Evolutionary conservation across 768 basidiomycete species (phyloP).

Genomic region (Kondoa malvinella): DNA sequence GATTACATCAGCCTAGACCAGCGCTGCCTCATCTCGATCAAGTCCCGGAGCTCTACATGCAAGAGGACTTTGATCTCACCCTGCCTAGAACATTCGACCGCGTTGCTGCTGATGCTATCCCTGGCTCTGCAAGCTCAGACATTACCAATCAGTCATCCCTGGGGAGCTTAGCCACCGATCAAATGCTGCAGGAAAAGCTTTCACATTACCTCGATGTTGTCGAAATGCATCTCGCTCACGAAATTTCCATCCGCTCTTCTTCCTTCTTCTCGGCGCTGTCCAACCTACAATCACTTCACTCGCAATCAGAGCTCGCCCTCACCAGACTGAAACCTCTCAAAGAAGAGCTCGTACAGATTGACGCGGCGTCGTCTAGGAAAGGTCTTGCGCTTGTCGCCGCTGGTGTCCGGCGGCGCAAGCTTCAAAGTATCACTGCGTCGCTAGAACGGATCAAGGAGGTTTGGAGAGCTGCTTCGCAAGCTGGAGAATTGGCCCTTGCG

Average conservation of each 20-base stretch:
- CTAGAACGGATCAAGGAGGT: constrained; percentile 47
- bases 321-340: constrained; percentile 57
- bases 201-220: constrained; percentile 83
- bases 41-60: constrained; percentile 70
- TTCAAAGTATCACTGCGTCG: constrained; percentile 37
- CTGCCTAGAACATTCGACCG: constrained; percentile 58
- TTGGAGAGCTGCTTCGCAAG: constrained; percentile 47
- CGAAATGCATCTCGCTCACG: constrained; percentile 82
- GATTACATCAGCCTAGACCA: too few species aligned
- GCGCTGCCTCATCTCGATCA: constrained; percentile 53
- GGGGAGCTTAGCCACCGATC: constrained; percentile 31
- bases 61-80: constrained; percentile 56
- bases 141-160: not conserved
- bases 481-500: constrained; percentile 64
- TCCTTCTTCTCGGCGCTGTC: constrained; percentile 93
- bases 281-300: constrained; percentile 80
- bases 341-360: constrained; percentile 52
- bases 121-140: constrained; percentile 24
- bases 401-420: constrained; percentile 39
- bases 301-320: constrained; percentile 70
- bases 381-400: constrained; percentile 58
- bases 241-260: constrained; percentile 73
- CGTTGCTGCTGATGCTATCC: constrained; percentile 62
- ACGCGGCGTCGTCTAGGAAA: constrained; percentile 55
- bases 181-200: constrained; percentile 67